phyloP scores from a whole-genome alignment of 805 yeast species.

The Candida ipomoeae region DNA sequence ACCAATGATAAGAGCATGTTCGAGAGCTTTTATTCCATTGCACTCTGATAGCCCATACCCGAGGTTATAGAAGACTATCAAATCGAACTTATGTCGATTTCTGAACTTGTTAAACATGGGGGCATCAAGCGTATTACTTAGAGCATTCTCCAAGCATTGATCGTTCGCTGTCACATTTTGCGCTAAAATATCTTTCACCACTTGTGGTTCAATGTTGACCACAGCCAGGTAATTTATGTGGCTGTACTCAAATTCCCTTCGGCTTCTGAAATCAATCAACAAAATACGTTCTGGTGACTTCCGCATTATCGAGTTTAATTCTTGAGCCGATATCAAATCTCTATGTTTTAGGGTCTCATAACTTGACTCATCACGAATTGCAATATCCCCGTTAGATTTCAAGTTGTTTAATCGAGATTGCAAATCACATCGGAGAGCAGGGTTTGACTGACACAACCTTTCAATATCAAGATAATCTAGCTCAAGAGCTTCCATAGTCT shows the following conservation, averaged over 20 bases:
- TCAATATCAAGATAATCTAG: background rate
- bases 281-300: slow-evolving; percentile 29
- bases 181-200: slow-evolving; percentile 17
- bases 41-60: slow-evolving; percentile 28
- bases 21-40: slow-evolving; percentile 34
- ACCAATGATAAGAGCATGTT: slow-evolving; percentile 31
- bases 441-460: background rate
- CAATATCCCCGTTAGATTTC: background rate
- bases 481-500: slow-evolving; percentile 4
- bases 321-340: slow-evolving; percentile 12
- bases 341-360: background rate
- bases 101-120: slow-evolving; percentile 52
- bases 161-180: slow-evolving; percentile 44
- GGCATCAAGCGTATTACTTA: slow-evolving; percentile 54
- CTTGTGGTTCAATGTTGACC: slow-evolving; percentile 69
- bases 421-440: background rate
- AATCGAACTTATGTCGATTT: slow-evolving; percentile 51
- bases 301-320: slow-evolving; percentile 10
- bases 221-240: slow-evolving; percentile 61
- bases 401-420: slow-evolving; percentile 4
- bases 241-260: slow-evolving; percentile 52
- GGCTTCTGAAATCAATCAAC: slow-evolving; percentile 68
- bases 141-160: slow-evolving; percentile 59
- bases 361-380: background rate
- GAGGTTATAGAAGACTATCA: slow-evolving; percentile 63